Base-by-base conservation (phyloP, 2,329 filamentous ascomycete species). In the Trichoderma endophyticum region DNA sequence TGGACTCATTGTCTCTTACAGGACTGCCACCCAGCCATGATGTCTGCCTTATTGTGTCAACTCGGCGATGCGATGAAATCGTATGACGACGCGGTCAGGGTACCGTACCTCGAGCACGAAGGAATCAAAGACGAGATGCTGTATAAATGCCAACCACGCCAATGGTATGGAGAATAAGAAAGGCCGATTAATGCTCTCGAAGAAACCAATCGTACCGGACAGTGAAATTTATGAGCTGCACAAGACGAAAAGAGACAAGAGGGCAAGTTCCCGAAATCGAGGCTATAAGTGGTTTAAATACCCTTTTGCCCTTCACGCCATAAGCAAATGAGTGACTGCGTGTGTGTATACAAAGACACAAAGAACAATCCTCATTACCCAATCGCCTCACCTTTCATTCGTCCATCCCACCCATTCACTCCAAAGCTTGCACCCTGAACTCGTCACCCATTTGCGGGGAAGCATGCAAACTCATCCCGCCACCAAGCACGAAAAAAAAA, bases 21-120 rank as follows among this genome's bases (percentile, higher is more conserved):
- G 51, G 70, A 59, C 26, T 74, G 54, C 59, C 64, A 73, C 73
- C 74, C 69, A 24, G 73, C 69, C 74, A 75, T 75, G 69, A 34
- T 72, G 68, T 62, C 48, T 57, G 32, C 26, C 34, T 18, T 14
- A 11, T 32, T 26, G 4, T 34, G 51, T 26, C 26, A 21, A 30
- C 8, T 34, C 8, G 26, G 60, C 11, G 57, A 21, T 36, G 24
- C 18, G 14, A 1, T 6, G 43, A 21, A 54, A n/a, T 43, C 39
- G 39, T 43, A 43, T 57, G 54, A 43, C 12, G 32, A 59, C 28
- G 30, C 36, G 26, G 26, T 26, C 26, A 48, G 54, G 51, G 51
- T 54, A 54, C 62, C n/a, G 62, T 51, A 51, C 62, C 28, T 54
- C 51, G 32, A 67, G 32, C 8, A 57, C 64, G 54, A 48, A 28